Evolutionary conservation across 768 basidiomycete species (phyloP).

Genomic region (Trametes cingulata): DNA sequence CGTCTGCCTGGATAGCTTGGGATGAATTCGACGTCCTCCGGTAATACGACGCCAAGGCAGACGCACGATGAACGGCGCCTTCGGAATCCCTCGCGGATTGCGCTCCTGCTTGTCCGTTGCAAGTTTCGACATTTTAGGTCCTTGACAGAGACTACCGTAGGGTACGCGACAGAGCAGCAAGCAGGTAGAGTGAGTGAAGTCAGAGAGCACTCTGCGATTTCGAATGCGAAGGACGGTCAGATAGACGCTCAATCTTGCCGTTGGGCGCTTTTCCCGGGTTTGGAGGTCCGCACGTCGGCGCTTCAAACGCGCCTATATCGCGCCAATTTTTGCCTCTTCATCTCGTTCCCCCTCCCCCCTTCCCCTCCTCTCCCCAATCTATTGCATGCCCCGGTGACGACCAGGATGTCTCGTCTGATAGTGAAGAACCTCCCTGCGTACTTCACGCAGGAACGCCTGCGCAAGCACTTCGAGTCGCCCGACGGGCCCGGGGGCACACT

Average conservation of each 20-base stretch:
- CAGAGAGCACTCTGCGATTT: not conserved
- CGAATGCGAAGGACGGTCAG: not conserved
- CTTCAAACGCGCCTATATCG: not conserved
- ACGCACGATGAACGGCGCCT: constrained; percentile 91
- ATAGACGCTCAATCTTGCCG: not conserved
- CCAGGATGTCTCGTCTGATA: constrained; percentile 76
- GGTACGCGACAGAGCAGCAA: too few relatives aligned
- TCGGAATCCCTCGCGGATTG: constrained; percentile 92
- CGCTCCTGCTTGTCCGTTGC: constrained; percentile 40
- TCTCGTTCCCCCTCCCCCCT: constrained; percentile 6
- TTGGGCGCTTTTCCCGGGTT: not conserved
- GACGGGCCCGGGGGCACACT: constrained; percentile 65
- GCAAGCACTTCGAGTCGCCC: constrained; percentile 65
- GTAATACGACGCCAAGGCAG: not conserved
- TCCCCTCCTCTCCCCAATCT: not conserved
- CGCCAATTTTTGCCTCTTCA: constrained; percentile 13
- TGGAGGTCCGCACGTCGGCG: constrained; percentile 5
- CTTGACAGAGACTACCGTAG: not conserved
- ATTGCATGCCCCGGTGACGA: not conserved
- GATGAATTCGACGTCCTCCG: not conserved
- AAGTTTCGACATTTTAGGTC: constrained; percentile 11
- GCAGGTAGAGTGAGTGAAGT: not conserved
- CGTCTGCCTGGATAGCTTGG: constrained; percentile 61
- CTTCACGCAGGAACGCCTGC: constrained; percentile 62
- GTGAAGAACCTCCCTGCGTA: constrained; percentile 79